phyloP scores from a whole-genome alignment of 83 land plant genomes.

The Diphasiastrum complanatum region DNA sequence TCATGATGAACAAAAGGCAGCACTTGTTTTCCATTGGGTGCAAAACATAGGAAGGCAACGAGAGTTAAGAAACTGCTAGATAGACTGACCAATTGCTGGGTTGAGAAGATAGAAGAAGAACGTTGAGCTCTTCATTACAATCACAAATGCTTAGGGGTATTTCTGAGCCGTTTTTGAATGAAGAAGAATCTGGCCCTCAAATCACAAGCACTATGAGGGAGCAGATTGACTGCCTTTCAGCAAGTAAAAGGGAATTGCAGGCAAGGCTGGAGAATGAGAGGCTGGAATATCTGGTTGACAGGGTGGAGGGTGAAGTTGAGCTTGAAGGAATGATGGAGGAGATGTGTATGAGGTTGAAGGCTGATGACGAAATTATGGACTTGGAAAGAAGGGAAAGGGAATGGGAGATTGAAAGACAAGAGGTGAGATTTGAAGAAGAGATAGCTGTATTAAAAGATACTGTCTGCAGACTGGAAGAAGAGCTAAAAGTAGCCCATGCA shows the following conservation, averaged over 20 bases:
- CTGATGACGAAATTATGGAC: constrained; percentile 32
- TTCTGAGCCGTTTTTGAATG: too few species aligned
- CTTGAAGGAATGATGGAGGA: constrained; percentile 34
- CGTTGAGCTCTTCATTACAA: too few species aligned
- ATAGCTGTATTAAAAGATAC: constrained; percentile 21
- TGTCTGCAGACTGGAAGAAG: constrained; percentile 29
- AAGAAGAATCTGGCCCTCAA: too few species aligned
- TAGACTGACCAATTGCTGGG: too few species aligned
- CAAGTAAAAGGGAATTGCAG: constrained; percentile 19
- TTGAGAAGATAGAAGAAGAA: too few species aligned
- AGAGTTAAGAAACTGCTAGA: too few species aligned
- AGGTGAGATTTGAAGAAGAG: constrained; percentile 30
- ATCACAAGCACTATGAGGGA: too few species aligned
- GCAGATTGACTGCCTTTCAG: constrained; percentile 23
- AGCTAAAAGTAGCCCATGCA: constrained; percentile 24
- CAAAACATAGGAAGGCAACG: too few species aligned
- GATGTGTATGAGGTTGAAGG: constrained; percentile 23
- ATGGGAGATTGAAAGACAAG: constrained; percentile 32
- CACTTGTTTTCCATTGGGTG: too few species aligned
- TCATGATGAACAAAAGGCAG: too few species aligned
- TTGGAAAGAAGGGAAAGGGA: constrained; percentile 33
- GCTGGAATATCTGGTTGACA: constrained; percentile 31
- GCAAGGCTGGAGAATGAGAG: constrained; percentile 23
- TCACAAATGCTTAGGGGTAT: too few species aligned
- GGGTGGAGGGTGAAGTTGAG: constrained; percentile 39